These are phyloP conservation scores for Sporopachydermia quercuum DNA, from an alignment of 805 yeast species.

Conservation along the genomic window DNA sequence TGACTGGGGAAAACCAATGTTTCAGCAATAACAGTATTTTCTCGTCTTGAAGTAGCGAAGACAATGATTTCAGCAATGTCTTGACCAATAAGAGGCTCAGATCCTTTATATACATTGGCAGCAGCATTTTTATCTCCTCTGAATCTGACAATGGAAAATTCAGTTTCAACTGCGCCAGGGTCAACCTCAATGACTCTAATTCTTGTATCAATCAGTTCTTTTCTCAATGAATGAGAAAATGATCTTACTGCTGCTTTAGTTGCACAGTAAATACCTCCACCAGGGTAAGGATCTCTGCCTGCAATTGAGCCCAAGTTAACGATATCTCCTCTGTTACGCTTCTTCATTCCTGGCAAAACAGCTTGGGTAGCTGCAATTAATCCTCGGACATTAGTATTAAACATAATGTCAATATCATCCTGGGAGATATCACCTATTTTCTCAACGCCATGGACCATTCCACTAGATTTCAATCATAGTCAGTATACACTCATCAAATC, in stretches of 20 bases:
- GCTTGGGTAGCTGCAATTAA: constrained; percentile 74
- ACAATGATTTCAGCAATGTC: constrained; percentile 67
- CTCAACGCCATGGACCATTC: constrained; percentile 62
- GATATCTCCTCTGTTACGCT: constrained; percentile 46
- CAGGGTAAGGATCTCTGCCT: constrained; percentile 56
- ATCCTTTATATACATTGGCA: constrained; percentile 47
- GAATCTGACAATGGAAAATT: constrained; percentile 50
- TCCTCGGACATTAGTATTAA: constrained; percentile 79
- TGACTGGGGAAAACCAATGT: constrained; percentile 69
- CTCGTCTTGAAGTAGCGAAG: constrained; percentile 50
- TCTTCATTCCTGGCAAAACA: constrained; percentile 54
- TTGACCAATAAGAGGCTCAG: constrained; percentile 55
- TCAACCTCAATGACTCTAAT: constrained; percentile 61
- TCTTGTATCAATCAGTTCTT: constrained; percentile 57
- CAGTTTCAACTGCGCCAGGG: constrained; percentile 74
- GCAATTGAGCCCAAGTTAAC: constrained; percentile 58
- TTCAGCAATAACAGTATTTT: constrained; percentile 67
- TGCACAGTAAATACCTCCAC: constrained; percentile 59
- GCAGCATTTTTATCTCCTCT: constrained; percentile 49
- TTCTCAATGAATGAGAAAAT: constrained; percentile 47
- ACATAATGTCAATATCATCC: constrained; percentile 61
- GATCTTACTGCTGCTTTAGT: constrained; percentile 48
- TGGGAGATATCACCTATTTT: constrained; percentile 51
- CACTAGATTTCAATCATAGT: constrained; percentile 13
- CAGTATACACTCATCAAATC: too few relatives aligned